Base-by-base conservation (phyloP, 192 early-diverging fungal genomes). In the Dimargaris cristalligena region DNA sequence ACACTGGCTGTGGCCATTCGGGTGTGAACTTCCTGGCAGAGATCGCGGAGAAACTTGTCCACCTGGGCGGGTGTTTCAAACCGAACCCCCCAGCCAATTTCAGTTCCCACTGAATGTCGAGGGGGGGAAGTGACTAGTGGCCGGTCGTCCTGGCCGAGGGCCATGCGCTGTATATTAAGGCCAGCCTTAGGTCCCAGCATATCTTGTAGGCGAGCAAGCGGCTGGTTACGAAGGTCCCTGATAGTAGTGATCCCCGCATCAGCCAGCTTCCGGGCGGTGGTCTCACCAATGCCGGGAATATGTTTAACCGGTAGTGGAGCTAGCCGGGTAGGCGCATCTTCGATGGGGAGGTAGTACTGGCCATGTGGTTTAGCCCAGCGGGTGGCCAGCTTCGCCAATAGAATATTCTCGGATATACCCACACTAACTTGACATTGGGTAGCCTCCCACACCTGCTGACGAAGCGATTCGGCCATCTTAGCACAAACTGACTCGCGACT, bases 71-170 rank as follows among this genome's bases (percentile, higher is more conserved):
- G 63, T 26, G 63, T 85, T 56, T 88, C 80, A 69, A 96, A 88
- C 9, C 92, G 78, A 0, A 96, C 78, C 8, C 87, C 92, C 90
- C 92, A 92, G 49, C 83, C 83, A 20, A 91, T 78, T 59, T 92
- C 89, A 2, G 83, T 86, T 35, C 89, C 88, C 28, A 94, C 82
- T 45, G 77, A 80, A 65, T 88, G 85, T 6, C 89, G 76, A 4
- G 72, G 56, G 48, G 76, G 72, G 60, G 87, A 78, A 22, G 77
- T 78, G n/a, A 75, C 72, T 14, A 92, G 61, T 11, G 67, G 67
- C 2, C 87, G 75, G 20, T 76, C 66, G 64, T 96, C 92, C 28
- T 85, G 80, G 18, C 92, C 92, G 31, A 79, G 65, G 51, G 81
- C 77, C 61, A 71, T 80, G n/a, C 84, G 73, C 44, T 83, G 81